Evolutionary conservation across 192 early-diverging fungal species (phyloP), one percentile per base, ranked within the genome.

Genomic region (Gonapodya prolifera): DNA sequence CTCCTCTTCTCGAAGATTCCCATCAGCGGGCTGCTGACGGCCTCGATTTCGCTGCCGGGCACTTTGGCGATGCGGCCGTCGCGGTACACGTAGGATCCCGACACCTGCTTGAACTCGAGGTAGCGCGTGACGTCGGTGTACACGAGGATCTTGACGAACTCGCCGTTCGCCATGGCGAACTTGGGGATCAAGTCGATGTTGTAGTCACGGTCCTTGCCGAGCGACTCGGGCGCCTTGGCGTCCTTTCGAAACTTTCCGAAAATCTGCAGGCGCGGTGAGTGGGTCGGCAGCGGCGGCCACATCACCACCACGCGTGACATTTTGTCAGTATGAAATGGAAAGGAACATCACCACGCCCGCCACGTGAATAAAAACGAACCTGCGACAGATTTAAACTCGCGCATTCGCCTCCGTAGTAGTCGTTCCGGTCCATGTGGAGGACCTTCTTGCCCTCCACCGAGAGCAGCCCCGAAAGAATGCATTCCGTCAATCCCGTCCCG

Each of bases 131-230:
- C 97, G 79, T 98, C 94, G 36, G 96, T 98, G 86, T 99, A 95
- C 80, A 93, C 93, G 70, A 99, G 90, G 75, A 99, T 96, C 80
- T 92, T 93, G 79, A 98, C 93, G 80, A 99, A 93, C 82, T 97
- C 97, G 74, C 97, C 98, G 75, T 93, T 95, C 33, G 94, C 95
- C 97, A 99, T 98, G 86, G 97, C 94, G 85, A 99, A 99, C 88
- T 99, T 99, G 78, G 98, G 98, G 74, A 99, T 97, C 82, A 98
- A 85, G 84, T 99, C 98, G 75, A 99, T 90, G 85, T 94, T 95
- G 85, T 92, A 99, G 86, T 98, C 97, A 77, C 96, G 84, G 82
- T 90, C 89, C 35, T 83, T 83, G 45, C 86, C 89, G 70, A 86
- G 85, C 32, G 33, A 34, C 23, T 76, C 77, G 18, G 92, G 87